Base-by-base conservation (phyloP, 495 filamentous ascomycete species). In the Massariosphaeria phaeospora region DNA sequence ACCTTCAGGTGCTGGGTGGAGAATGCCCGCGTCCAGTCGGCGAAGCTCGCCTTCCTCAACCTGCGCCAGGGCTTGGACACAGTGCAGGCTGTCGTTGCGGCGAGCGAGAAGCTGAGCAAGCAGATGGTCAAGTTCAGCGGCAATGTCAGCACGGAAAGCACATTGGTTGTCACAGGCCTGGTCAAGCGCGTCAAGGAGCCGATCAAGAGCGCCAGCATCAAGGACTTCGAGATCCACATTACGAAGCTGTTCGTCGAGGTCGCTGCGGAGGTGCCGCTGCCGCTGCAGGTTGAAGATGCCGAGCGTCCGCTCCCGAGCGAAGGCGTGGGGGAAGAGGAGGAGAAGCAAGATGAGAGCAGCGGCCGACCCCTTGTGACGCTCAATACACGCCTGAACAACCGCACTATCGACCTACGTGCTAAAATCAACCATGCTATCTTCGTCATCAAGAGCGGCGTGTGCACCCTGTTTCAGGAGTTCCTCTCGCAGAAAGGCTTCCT, bases 41-140 rank as follows among this genome's bases (percentile, higher is more conserved):
- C 72, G 5, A 74, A 74, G 58, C 67, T 75, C 3, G 69, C 69
- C 2, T 75, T 75, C 61, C 40, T 75, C 30, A 64, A 70, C n/a
- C 64, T 75, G 31, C 40, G 68, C 7, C 63, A 73, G 47, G 65
- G 65, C 3, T 11, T 63, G 13, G 34, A 56, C 18, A 73, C 61
- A 15, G 68, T 75, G 18, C 72, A 75, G 48, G 70, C 68, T 8
- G 72, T 75, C 9, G 70, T 73, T 11, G 71, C 72, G 3, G 69
- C 69, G n/a, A 71, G 66, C 48, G 71, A 75, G 17, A 67, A 64
- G 34, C 65, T 84, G 12, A 80, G 75, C 61, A 78, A 76, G 60
- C 84, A 91, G 72, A 96, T 97, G 83, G 84, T 95, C 27, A 91
- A 95, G 70, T 96, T 86, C 80, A 83, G 82, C 12, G 82, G 84